Evolutionary conservation across 1,139 yeast genomes (phyloP).

Genomic region (Lodderomyces theae): DNA sequence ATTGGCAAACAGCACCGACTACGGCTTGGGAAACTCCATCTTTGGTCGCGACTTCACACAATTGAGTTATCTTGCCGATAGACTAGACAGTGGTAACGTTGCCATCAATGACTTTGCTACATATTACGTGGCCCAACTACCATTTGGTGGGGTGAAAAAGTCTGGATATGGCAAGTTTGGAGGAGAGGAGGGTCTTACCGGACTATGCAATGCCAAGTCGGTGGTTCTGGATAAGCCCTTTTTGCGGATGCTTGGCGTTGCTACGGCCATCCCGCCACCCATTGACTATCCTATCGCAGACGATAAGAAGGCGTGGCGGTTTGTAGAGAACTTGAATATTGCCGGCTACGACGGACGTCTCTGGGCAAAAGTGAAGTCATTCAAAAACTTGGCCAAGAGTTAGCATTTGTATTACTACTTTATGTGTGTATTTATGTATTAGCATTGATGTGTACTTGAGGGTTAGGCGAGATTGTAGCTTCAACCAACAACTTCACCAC

Average conservation of each 20-base stretch:
- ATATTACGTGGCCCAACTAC: conserved; percentile 89
- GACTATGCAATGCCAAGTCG: conserved; percentile 81
- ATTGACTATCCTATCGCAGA: conserved; percentile 87
- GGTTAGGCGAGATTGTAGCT: too few species aligned
- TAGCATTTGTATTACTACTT: background rate
- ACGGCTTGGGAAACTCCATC: conserved; percentile 88
- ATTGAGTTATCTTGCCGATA: conserved; percentile 61
- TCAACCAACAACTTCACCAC: too few species aligned
- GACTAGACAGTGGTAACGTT: conserved; percentile 79
- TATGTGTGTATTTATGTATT: background rate
- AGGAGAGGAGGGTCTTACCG: conserved; percentile 92
- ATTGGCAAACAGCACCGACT: conserved; percentile 84
- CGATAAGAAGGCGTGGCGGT: conserved; percentile 81
- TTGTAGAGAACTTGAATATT: conserved; percentile 74
- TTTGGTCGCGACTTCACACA: conserved; percentile 62
- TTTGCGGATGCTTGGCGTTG: conserved; percentile 53
- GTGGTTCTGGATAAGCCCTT: conserved; percentile 82
- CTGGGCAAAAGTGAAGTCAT: conserved; percentile 57
- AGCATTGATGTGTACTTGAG: conserved; percentile 87
- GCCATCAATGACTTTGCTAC: conserved; percentile 98
- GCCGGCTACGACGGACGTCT: conserved; percentile 81
- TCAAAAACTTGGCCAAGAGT: conserved; percentile 39
- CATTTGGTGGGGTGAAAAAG: conserved; percentile 91
- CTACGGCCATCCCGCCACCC: conserved; percentile 81
- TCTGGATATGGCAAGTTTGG: conserved; percentile 97